phyloP scores from a whole-genome alignment of 768 basidiomycete species.

The Serendipita indica region DNA sequence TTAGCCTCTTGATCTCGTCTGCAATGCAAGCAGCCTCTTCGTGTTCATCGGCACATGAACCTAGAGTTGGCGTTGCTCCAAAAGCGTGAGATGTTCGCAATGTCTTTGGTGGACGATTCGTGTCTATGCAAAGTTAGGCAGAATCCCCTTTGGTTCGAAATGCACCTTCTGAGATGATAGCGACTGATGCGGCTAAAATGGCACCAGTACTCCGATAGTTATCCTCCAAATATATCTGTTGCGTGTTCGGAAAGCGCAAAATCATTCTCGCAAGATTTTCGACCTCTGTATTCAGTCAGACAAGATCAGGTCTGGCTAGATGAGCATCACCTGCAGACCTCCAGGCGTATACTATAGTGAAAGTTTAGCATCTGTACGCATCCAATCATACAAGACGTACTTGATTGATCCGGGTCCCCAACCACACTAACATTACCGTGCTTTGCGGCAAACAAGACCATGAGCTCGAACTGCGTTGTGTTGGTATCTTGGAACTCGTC shows the following conservation, averaged over 20 bases:
- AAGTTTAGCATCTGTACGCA: no score
- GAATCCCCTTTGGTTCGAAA: neutral
- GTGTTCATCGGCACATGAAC: constrained; percentile 35
- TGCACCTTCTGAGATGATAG: constrained; percentile 76
- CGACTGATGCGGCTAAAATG: constrained; percentile 56
- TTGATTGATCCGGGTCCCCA: constrained; percentile 86
- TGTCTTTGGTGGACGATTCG: constrained; percentile 56
- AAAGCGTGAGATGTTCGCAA: constrained; percentile 51
- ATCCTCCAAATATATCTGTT: constrained; percentile 63
- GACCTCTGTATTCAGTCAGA: constrained; percentile 30
- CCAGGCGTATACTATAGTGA: constrained; percentile 64
- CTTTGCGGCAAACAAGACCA: constrained; percentile 45
- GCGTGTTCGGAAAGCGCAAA: constrained; percentile 48
- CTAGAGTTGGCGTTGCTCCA: constrained; percentile 47
- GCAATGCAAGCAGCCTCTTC: constrained; percentile 62
- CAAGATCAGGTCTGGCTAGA: neutral
- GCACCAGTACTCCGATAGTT: constrained; percentile 76
- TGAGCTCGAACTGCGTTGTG: constrained; percentile 63
- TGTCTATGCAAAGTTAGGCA: constrained; percentile 33
- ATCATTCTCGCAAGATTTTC: constrained; percentile 62
- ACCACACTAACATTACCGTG: constrained; percentile 57
- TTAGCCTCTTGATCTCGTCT: constrained; percentile 56
- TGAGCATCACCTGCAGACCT: constrained; percentile 37
- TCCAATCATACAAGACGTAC: constrained; percentile 24
- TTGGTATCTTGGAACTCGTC: constrained; percentile 86